Evolutionary conservation across 306 rosid genomes (phyloP).

Genomic region (Prunus dulcis): DNA sequence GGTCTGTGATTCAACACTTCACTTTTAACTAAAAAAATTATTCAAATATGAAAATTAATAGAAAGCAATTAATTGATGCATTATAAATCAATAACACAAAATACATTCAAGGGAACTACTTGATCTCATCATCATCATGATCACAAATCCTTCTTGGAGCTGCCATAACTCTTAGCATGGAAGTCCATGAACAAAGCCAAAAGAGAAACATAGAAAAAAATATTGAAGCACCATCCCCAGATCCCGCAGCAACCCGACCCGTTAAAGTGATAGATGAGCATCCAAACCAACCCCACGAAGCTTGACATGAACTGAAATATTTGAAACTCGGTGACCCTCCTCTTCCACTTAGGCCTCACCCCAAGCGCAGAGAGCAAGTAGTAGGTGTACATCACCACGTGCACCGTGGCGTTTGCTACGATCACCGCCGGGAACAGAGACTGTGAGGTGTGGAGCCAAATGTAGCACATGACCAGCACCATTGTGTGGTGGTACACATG

Average conservation of each 20-base stretch:
- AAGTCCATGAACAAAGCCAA: constrained; percentile 65
- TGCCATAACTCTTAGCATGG: constrained; percentile 60
- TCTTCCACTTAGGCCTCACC: constrained; percentile 72
- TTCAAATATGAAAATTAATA: background rate
- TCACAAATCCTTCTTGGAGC: constrained; percentile 9
- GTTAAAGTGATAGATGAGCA: constrained; percentile 59
- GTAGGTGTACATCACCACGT: constrained; percentile 80
- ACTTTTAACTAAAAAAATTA: background rate
- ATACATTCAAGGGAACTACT: background rate
- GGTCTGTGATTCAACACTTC: background rate
- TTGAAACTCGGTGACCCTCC: constrained; percentile 69
- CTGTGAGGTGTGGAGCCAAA: constrained; percentile 70
- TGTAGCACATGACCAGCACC: constrained; percentile 66
- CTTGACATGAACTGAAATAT: constrained; percentile 74
- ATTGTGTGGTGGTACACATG: constrained; percentile 92
- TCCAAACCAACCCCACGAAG: constrained; percentile 58
- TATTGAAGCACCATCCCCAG: constrained; percentile 77
- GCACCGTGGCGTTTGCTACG: constrained; percentile 69
- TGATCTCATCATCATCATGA: background rate
- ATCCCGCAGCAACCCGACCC: constrained; percentile 69
- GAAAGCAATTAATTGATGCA: background rate
- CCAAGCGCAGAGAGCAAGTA: constrained; percentile 60
- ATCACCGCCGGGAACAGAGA: constrained; percentile 81
- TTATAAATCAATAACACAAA: background rate
- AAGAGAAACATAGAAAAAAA: constrained; percentile 68